phyloP scores from a whole-genome alignment of 2,329 filamentous ascomycete genomes.

The Aaosphaeria pasadenensis region DNA sequence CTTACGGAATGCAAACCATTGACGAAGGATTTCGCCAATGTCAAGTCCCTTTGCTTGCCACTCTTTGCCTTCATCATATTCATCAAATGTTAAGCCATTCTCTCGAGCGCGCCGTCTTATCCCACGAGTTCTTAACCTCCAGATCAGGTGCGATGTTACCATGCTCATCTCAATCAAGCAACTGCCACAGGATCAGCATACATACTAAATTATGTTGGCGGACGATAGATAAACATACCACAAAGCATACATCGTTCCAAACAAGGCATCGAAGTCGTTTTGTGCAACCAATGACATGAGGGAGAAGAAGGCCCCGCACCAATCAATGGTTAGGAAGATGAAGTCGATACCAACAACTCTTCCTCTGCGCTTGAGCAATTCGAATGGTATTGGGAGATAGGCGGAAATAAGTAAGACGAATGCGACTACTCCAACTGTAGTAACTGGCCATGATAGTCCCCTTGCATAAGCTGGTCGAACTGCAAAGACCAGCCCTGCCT shows the following conservation, averaged over 20 bases:
- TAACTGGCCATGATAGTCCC: conserved; percentile 50
- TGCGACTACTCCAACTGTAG: conserved; percentile 55
- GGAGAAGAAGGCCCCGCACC: conserved; percentile 58
- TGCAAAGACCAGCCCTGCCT: conserved; percentile 54
- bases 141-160: conserved; percentile 55
- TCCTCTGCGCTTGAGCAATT: conserved; percentile 58
- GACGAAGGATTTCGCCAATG: conserved; percentile 9
- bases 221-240: too few species aligned
- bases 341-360: conserved; percentile 58
- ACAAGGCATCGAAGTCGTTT: conserved; percentile 56
- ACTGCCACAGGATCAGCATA: not conserved
- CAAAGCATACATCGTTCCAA: conserved; percentile 57
- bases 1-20: too few species aligned
- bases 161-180: conserved; percentile 57
- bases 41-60: conserved; percentile 23
- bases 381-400: conserved; percentile 57
- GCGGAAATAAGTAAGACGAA: conserved; percentile 54
- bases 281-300: conserved; percentile 59
- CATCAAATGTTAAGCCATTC: conserved; percentile 41
- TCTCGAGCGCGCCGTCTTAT: conserved; percentile 47
- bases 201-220: too few species aligned
- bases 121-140: conserved; percentile 51
- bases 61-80: conserved; percentile 45
- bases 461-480: conserved; percentile 51
- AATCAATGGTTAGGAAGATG: conserved; percentile 58